phyloP scores from a whole-genome alignment of 2,329 filamentous ascomycete genomes.

The Scedosporium apiospermum region DNA sequence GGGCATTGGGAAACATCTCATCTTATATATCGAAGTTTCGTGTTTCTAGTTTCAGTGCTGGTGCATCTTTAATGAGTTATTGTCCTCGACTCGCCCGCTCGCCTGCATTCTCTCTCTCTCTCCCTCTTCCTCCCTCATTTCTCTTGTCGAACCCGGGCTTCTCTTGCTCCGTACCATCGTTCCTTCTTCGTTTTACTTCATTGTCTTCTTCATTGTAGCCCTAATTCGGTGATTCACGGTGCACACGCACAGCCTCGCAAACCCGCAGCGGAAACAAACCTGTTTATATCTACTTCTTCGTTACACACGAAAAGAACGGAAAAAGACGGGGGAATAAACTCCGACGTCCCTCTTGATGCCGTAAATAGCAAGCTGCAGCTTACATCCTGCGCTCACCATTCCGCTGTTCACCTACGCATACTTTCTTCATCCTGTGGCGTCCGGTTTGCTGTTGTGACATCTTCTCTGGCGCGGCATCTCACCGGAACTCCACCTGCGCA shows the following conservation, averaged over 20 bases:
- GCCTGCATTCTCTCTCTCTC: background rate
- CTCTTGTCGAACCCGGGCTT: background rate
- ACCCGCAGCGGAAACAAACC: background rate
- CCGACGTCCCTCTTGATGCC: background rate
- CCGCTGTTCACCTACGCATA: background rate
- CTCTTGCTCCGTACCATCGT: background rate
- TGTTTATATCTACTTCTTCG: background rate
- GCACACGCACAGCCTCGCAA: background rate
- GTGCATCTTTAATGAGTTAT: background rate
- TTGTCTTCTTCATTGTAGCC: background rate
- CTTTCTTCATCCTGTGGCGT: background rate
- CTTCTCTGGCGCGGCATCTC: background rate
- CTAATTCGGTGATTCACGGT: background rate
- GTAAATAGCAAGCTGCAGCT: background rate
- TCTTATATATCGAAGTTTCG: background rate
- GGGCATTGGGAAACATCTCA: background rate
- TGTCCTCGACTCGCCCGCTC: background rate
- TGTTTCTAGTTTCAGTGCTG: background rate
- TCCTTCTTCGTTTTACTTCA: background rate
- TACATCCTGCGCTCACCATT: background rate
- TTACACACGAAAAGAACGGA: background rate
- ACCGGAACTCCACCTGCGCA: background rate
- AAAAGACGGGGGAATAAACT: background rate
- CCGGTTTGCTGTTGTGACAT: background rate
- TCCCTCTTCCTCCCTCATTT: background rate